phyloP scores from a whole-genome alignment of 768 basidiomycete species.

The Lactarius hatsudake region DNA sequence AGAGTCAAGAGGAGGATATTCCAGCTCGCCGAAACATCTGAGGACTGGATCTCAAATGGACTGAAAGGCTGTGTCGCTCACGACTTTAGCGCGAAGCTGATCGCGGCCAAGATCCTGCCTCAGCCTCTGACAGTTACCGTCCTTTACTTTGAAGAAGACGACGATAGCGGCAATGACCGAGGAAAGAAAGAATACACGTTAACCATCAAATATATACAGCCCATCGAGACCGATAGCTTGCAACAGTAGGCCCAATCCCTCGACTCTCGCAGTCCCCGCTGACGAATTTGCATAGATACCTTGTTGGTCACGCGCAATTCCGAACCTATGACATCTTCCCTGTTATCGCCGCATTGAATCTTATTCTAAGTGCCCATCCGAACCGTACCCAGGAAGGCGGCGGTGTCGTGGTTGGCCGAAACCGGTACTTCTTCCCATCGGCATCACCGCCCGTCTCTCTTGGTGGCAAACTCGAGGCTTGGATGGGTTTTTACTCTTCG shows the following conservation, averaged over 20 bases:
- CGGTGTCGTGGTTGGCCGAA: constrained; percentile 52
- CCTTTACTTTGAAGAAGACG: constrained; percentile 47
- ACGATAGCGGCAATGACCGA: constrained; percentile 32
- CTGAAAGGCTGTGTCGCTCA: constrained; percentile 46
- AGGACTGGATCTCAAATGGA: constrained; percentile 41
- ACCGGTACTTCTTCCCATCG: constrained; percentile 51
- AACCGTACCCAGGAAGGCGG: constrained; percentile 37
- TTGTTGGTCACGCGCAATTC: constrained; percentile 43
- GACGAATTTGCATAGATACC: constrained; percentile 37
- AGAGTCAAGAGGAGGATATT: constrained; percentile 48
- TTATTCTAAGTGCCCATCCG: constrained; percentile 46
- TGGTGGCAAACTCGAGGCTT: constrained; percentile 56
- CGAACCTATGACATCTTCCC: constrained; percentile 47
- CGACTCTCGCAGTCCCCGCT: not conserved
- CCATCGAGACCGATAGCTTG: constrained; percentile 45
- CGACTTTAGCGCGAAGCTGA: constrained; percentile 46
- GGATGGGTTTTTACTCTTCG: constrained; percentile 50
- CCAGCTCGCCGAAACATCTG: constrained; percentile 45
- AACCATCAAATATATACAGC: constrained; percentile 42
- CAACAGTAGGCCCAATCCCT: constrained; percentile 34
- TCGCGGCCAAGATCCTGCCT: constrained; percentile 41
- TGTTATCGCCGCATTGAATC: constrained; percentile 49
- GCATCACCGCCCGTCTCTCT: constrained; percentile 33
- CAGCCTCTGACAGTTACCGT: constrained; percentile 43
- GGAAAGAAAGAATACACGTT: constrained; percentile 44